A percentile compares a stretch with the other conserved stretches of the same genome.
Conservation (phyloP, 1,284 basidiomycete genomes). For the Malassezia restricta region DNA sequence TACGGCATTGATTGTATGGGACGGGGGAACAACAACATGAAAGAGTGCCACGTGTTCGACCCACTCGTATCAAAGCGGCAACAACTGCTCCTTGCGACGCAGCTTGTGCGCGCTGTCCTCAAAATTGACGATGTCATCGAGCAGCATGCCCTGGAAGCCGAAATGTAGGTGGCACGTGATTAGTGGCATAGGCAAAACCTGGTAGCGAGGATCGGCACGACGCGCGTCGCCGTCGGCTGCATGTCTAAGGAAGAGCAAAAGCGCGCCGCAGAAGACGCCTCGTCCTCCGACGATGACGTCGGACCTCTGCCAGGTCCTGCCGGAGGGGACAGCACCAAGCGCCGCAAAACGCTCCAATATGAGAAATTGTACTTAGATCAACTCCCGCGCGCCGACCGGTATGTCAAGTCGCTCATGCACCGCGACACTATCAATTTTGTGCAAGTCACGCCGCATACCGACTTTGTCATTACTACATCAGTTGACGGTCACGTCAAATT, state of each 20-base stretch:
- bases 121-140: conserved; percentile 45
- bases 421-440: conserved; percentile 79
- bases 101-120: conserved; percentile 54
- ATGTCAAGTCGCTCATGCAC: conserved; percentile 98
- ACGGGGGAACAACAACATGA: conserved; percentile 70
- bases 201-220: neutral
- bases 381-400: conserved; percentile 80
- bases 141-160: conserved; percentile 17
- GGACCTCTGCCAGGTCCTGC: conserved; percentile 11
- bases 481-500: conserved; percentile 90
- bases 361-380: conserved; percentile 79
- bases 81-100: conserved; percentile 91
- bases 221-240: neutral
- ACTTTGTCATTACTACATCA: conserved; percentile 87
- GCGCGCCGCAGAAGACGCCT: neutral
- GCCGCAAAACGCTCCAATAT: conserved; percentile 51
- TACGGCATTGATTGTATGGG: conserved; percentile 89
- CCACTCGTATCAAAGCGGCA: conserved; percentile 93
- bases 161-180: conserved; percentile 7
- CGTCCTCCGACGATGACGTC: conserved; percentile 8
- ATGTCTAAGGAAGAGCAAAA: neutral
- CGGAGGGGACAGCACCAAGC: conserved; percentile 14
- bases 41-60: conserved; percentile 90
- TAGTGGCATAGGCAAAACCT: neutral
- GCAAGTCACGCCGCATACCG: conserved; percentile 47